Conservation (phyloP, 345 rosid species). For the Dimocarpus longan region DNA sequence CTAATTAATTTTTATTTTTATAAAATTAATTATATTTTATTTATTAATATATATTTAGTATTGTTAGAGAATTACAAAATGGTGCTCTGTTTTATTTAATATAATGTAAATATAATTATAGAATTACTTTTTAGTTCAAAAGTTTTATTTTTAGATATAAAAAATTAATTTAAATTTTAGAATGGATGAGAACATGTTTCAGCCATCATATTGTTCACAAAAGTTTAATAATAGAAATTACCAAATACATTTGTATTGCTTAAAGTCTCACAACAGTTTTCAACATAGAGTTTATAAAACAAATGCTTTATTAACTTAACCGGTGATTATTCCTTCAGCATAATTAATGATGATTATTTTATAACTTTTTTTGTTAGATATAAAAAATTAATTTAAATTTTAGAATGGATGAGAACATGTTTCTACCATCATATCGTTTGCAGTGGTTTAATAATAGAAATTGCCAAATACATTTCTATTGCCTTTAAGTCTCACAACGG, state of each 20-base stretch:
- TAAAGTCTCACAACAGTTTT: not conserved
- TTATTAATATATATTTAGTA: not conserved
- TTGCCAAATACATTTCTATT: not conserved
- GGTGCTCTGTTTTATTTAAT: not conserved
- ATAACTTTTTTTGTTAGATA: not conserved
- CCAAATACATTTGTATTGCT: not conserved
- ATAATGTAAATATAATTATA: not conserved
- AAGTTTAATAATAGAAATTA: not conserved
- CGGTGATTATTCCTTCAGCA: not conserved
- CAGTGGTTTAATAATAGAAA: not conserved
- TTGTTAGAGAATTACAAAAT: not conserved
- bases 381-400: too few species aligned
- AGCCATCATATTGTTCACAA: not conserved
- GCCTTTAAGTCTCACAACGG: not conserved
- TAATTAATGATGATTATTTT: not conserved
- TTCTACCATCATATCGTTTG: not conserved
- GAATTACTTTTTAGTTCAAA: not conserved
- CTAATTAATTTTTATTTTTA: not conserved
- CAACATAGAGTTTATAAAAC: not conserved
- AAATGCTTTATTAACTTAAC: not conserved
- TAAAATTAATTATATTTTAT: not conserved
- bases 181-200: too few species aligned
- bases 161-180: not conserved
- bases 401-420: too few species aligned
- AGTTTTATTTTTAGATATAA: not conserved